Percentiles rank a stretch among this genome's conserved stretches.
Conservation (phyloP, 164 flowering plant genomes). For the Taxillus chinensis region DNA sequence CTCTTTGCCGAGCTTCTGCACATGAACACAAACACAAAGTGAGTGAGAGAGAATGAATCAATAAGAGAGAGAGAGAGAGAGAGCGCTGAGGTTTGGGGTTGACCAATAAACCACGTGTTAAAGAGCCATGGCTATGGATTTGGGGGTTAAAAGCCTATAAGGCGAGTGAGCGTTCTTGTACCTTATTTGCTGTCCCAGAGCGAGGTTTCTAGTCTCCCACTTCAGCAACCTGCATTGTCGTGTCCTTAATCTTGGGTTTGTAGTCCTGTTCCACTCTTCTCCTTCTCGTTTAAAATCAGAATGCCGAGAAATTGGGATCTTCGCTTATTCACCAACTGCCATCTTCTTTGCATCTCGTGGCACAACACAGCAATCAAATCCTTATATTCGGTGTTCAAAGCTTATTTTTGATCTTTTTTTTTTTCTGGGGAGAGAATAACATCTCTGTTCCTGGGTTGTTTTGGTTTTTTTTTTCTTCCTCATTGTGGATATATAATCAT, state of each 20-base stretch:
- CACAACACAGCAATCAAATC: not conserved
- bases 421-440: not conserved
- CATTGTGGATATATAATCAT: slow-evolving; percentile 1
- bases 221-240: slow-evolving; percentile 22
- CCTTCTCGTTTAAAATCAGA: slow-evolving; percentile 5
- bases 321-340: slow-evolving; percentile 9
- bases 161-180: not conserved
- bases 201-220: slow-evolving; percentile 17
- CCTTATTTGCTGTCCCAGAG: slow-evolving; percentile 24
- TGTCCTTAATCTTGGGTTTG: slow-evolving; percentile 22
- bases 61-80: not conserved
- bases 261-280: not conserved
- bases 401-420: too few species aligned
- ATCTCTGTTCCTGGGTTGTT: not conserved
- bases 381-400: too few species aligned
- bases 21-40: not conserved
- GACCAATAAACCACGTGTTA: too few species aligned
- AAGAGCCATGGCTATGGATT: slow-evolving; percentile 14
- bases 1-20: slow-evolving; percentile 21
- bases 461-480: not conserved
- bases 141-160: slow-evolving; percentile 11
- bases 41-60: slow-evolving; percentile 7
- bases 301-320: slow-evolving; percentile 20
- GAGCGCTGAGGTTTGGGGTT: not conserved
- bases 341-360: slow-evolving; percentile 15